Conservation (phyloP, 768 basidiomycete species). For the Suillus sp. region DNA sequence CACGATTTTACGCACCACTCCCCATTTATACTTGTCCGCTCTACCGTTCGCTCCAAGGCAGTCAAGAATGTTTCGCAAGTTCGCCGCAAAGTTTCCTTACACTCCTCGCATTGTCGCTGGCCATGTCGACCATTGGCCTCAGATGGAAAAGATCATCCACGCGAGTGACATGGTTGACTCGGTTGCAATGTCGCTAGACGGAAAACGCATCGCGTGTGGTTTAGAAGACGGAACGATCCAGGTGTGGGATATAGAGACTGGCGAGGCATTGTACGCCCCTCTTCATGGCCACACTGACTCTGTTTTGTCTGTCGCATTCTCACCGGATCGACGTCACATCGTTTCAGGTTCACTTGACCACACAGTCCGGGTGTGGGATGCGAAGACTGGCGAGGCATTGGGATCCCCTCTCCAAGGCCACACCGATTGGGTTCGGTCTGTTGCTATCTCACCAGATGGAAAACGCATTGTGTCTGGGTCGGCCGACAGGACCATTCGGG, state of each 20-base stretch:
- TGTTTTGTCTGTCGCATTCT: conserved; percentile 24
- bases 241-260: conserved; percentile 10
- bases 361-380: conserved; percentile 2
- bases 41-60: conserved; percentile 25
- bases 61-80: conserved; percentile 24
- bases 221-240: conserved; percentile 12
- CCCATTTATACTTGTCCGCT: conserved; percentile 30
- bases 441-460: conserved; percentile 4
- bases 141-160: not conserved
- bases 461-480: conserved; percentile 5
- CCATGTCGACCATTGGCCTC: conserved; percentile 8
- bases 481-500: not conserved
- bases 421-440: not conserved
- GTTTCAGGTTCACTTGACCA: conserved; percentile 20
- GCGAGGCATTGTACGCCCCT: not conserved
- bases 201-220: conserved; percentile 15
- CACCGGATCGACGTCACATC: conserved; percentile 28
- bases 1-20: conserved; percentile 21
- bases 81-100: conserved; percentile 12
- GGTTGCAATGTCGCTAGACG: not conserved
- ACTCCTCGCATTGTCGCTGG: not conserved
- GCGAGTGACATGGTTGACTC: fast-evolving
- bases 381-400: conserved; percentile 20
- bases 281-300: not conserved
- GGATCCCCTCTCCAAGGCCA: conserved; percentile 17